A percentile compares a stretch with the other conserved stretches of the same genome.
These are phyloP conservation scores for Suhomyces yuchorum DNA, from an alignment of 1,139 yeast species.

Conservation along the genomic window DNA sequence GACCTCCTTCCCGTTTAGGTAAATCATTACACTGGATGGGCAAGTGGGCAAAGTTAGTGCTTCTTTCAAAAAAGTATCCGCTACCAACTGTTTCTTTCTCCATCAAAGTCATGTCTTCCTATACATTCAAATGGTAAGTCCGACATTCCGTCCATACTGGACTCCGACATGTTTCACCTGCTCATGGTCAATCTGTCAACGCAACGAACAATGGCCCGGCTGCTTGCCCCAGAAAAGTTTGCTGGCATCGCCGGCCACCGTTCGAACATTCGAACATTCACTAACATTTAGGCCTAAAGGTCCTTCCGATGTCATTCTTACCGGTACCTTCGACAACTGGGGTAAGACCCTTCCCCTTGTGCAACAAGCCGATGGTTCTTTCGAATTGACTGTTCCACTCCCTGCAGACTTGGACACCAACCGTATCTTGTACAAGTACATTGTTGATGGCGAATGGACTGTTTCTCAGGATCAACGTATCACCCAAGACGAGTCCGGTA, in stretches of 20 bases:
- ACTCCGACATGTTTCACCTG: background rate
- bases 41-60: conserved; percentile 10
- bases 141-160: background rate
- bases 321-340: conserved; percentile 84
- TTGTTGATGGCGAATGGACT: conserved; percentile 75
- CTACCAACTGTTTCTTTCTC: conserved; percentile 8
- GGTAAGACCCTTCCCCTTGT: conserved; percentile 57
- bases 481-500: conserved; percentile 54
- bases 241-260: background rate
- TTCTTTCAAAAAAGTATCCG: conserved; percentile 1
- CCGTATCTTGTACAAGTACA: conserved; percentile 62
- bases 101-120: conserved; percentile 20
- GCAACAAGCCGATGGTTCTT: conserved; percentile 61
- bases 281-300: conserved; percentile 64
- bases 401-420: conserved; percentile 34
- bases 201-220: conserved; percentile 1
- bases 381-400: conserved; percentile 59
- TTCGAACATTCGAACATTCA: conserved; percentile 3
- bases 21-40: conserved; percentile 13
- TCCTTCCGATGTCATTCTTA: conserved; percentile 68
- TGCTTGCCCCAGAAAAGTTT: background rate
- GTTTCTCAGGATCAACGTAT: conserved; percentile 49
- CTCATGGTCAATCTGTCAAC: background rate
- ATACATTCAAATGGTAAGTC: conserved; percentile 28
- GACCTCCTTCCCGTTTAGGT: conserved; percentile 14